Evolutionary conservation across 495 filamentous ascomycete genomes (phyloP).

Genomic region (Copromyces sp.): DNA sequence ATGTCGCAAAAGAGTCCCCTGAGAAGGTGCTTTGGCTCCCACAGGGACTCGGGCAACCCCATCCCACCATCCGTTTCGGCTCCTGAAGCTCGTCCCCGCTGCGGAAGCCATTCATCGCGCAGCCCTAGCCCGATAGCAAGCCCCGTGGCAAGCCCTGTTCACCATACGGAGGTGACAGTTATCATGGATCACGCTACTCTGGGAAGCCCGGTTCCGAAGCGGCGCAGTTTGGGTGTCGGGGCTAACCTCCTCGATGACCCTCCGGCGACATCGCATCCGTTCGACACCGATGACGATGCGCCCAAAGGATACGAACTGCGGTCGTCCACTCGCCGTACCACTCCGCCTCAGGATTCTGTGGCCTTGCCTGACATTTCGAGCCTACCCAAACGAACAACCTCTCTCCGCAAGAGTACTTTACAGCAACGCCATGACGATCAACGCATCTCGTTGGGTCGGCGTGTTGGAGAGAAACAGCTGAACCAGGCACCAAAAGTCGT

Average conservation of each 20-base stretch:
- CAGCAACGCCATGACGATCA: conserved; percentile 63
- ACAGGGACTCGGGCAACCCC: conserved; percentile 60
- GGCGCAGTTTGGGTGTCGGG: conserved; percentile 55
- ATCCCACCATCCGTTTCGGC: conserved; percentile 32
- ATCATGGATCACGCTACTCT: conserved; percentile 64
- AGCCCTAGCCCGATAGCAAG: neutral
- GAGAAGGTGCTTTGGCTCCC: conserved; percentile 62
- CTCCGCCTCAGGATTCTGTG: conserved; percentile 16
- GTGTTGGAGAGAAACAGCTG: conserved; percentile 35
- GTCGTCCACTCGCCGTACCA: conserved; percentile 13
- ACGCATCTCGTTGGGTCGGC: conserved; percentile 46
- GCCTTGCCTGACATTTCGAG: neutral
- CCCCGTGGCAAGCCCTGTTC: conserved; percentile 52
- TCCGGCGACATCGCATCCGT: conserved; percentile 21
- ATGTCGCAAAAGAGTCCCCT: conserved; percentile 65
- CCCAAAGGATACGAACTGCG: conserved; percentile 36
- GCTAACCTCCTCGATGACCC: conserved; percentile 65
- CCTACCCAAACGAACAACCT: conserved; percentile 49
- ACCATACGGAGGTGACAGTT: conserved; percentile 86
- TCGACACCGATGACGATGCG: conserved; percentile 36
- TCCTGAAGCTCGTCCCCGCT: conserved; percentile 20
- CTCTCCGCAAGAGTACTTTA: conserved; percentile 74
- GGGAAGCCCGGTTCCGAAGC: conserved; percentile 80
- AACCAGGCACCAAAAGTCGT: conserved; percentile 36
- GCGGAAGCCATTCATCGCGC: neutral